Evolutionary conservation across 176 grass and related monocot genomes (phyloP), one percentile per base, ranked within the genome.

Genomic region (Avena eriantha): DNA sequence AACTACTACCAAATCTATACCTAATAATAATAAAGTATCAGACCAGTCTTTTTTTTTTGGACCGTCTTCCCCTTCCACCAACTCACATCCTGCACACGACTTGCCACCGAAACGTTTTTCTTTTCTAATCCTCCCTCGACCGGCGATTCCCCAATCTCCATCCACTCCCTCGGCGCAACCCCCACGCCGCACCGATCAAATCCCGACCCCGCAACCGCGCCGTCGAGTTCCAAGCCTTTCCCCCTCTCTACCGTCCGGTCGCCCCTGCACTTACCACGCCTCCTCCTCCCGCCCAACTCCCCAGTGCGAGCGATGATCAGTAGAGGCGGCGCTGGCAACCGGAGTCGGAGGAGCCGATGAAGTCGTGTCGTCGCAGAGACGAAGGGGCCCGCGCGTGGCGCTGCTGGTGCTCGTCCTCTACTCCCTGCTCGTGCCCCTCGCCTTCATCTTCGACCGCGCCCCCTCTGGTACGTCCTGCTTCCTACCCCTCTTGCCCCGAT

Each of bases 351-450:
- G 58, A 53, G 58, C 51, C 84, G 54, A 93, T 93, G 94, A 93
- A 93, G 91, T 55, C 85, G 48, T 80, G 72, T 79, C 68, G 86
- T 76, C 88, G 77, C 85, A 82, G 91, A 77, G 93, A 88, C 88
- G 90, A 84, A 80, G 80, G 67, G 81, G 84, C 21, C 89, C 88
- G 17, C 88, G 90, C 86, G 77, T 50, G 55, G 93, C 81, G 75
- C 91, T 94, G 88, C 96, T 95, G 23, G 93, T 90, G 34, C 91
- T 98, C 54, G 90, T 98, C 84, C 56, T 95, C 76, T 98, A 88
- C 88, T 98, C 91, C 31, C 86, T 95, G 29, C 96, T 98, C 90
- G 90, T 98, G 10, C 96, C 96, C 47, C 60, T 98, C 69, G 90
- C 86, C 47, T 94, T 98, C 84, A 24, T 95, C 80, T 92, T 98